Evolutionary conservation across 2,329 filamentous ascomycete genomes (phyloP).

Genomic region (Pyrenophora seminiperda): DNA sequence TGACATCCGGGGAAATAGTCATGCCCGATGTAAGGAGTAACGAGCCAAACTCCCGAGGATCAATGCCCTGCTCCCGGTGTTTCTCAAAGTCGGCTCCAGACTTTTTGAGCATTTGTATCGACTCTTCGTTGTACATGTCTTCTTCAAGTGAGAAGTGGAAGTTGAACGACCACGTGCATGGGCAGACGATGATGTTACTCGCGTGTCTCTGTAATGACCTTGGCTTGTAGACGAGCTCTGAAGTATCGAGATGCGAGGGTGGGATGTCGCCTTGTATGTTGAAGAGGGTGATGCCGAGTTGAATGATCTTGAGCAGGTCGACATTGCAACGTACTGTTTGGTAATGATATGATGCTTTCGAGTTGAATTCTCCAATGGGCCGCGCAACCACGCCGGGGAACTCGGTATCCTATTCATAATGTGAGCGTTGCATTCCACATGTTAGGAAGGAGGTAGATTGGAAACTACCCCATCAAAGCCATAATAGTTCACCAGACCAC

Average conservation of each 20-base stretch:
- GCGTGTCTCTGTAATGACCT: conserved; percentile 57
- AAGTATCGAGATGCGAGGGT: conserved; percentile 65
- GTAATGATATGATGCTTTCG: conserved; percentile 98
- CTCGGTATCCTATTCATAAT: conserved; percentile 76
- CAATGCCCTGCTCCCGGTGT: conserved; percentile 86
- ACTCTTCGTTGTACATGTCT: conserved; percentile 97
- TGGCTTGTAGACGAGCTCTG: conserved; percentile 50
- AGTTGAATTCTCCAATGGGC: conserved; percentile 91
- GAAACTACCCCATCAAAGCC: conserved; percentile 13
- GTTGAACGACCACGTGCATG: conserved; percentile 98
- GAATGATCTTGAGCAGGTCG: conserved; percentile 95
- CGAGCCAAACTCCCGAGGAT: conserved; percentile 85
- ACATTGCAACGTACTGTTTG: conserved; percentile 97
- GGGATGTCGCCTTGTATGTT: conserved; percentile 87
- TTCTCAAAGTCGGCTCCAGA: conserved; percentile 90
- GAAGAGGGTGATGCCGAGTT: conserved; percentile 93
- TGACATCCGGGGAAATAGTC: conserved; percentile 82
- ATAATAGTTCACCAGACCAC: conserved; percentile 4
- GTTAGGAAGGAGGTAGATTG: conserved; percentile 2
- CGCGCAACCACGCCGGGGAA: conserved; percentile 97
- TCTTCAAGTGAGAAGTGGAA: conserved; percentile 93
- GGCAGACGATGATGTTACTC: conserved; percentile 66
- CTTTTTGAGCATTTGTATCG: conserved; percentile 86
- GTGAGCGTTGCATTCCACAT: conserved; percentile 21
- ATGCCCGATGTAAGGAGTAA: conserved; percentile 90